These are phyloP conservation scores for Boletus semigastroideus DNA, from an alignment of 1,284 basidiomycete species.

Conservation along the genomic window DNA sequence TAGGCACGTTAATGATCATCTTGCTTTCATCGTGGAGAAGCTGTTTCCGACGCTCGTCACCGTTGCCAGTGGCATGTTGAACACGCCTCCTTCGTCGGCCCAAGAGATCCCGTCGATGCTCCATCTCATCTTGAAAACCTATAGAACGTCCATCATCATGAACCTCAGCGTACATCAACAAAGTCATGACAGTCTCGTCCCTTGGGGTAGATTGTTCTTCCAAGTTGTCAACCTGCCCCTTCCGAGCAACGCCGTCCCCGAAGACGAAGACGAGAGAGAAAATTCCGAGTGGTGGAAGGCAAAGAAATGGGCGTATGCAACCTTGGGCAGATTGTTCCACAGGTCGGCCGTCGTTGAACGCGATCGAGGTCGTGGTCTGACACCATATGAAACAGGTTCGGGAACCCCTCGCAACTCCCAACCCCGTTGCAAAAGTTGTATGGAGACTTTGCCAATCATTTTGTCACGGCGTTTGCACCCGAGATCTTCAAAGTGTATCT, in stretches of 20 bases:
- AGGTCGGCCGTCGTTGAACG: constrained; percentile 41
- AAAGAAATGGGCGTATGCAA: constrained; percentile 87
- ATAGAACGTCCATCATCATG: constrained; percentile 75
- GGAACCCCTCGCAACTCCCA: constrained; percentile 83
- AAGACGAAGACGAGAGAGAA: constrained; percentile 73
- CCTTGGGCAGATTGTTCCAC: constrained; percentile 74
- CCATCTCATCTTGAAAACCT: constrained; percentile 80
- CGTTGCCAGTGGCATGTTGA: constrained; percentile 66
- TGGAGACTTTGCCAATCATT: constrained; percentile 71
- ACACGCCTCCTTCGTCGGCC: constrained; percentile 54
- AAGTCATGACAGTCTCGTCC: constrained; percentile 67
- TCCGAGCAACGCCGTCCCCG: constrained; percentile 63
- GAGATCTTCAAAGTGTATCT: constrained; percentile 82
- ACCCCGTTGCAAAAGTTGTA: constrained; percentile 69
- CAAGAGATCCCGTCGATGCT: constrained; percentile 76
- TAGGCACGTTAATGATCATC: constrained; percentile 58
- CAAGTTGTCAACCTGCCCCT: constrained; percentile 69
- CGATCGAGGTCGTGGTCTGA: constrained; percentile 7
- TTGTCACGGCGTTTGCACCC: constrained; percentile 76
- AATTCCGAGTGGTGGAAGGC: constrained; percentile 82
- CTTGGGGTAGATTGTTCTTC: constrained; percentile 85
- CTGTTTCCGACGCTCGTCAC: constrained; percentile 73
- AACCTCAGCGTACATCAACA: constrained; percentile 75
- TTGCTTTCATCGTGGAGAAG: constrained; percentile 57
- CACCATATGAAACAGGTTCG: constrained; percentile 50